Percentiles rank a stretch among this genome's conserved stretches.
Conservation (phyloP, 768 basidiomycete species). For the Rhodotorula diobovata region DNA sequence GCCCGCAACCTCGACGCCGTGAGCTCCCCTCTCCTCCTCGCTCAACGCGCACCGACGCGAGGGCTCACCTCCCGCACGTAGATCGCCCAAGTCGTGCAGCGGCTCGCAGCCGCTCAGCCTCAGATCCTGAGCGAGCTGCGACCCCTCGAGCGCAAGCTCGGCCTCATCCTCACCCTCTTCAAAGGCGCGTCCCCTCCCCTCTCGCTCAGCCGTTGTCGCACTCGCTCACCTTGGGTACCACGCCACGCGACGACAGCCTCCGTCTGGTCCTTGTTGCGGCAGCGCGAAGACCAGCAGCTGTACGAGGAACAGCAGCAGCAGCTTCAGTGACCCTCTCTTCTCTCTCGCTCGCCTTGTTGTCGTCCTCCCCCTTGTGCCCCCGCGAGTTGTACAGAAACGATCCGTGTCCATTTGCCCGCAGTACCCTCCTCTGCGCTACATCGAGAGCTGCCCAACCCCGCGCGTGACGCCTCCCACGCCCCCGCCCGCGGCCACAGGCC, state of each 20-base stretch:
- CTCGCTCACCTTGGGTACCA: background rate
- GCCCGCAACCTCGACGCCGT: constrained; percentile 36
- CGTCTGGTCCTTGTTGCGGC: constrained; percentile 79
- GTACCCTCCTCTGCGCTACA: background rate
- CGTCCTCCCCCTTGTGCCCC: background rate
- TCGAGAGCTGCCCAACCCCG: constrained; percentile 18
- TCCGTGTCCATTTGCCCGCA: background rate
- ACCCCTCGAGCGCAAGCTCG: constrained; percentile 87
- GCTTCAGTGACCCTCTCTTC: background rate
- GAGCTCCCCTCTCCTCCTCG: background rate
- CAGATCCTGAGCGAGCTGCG: constrained; percentile 69
- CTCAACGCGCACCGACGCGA: background rate
- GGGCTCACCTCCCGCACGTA: constrained; percentile 41
- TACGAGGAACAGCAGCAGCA: constrained; percentile 30
- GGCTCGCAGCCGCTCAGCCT: constrained; percentile 68
- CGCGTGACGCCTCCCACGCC: constrained; percentile 27
- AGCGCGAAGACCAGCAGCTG: constrained; percentile 43
- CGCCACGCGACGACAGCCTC: constrained; percentile 55
- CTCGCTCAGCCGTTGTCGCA: too few relatives aligned
- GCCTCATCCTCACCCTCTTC: constrained; percentile 91
- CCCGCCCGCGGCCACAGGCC: constrained; percentile 54
- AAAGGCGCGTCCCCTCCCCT: constrained; percentile 56
- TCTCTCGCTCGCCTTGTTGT: background rate
- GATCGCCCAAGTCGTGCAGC: constrained; percentile 65
- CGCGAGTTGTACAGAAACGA: background rate